Conservation (phyloP, 345 rosid genomes). For the Aquilaria yunnanensis region DNA sequence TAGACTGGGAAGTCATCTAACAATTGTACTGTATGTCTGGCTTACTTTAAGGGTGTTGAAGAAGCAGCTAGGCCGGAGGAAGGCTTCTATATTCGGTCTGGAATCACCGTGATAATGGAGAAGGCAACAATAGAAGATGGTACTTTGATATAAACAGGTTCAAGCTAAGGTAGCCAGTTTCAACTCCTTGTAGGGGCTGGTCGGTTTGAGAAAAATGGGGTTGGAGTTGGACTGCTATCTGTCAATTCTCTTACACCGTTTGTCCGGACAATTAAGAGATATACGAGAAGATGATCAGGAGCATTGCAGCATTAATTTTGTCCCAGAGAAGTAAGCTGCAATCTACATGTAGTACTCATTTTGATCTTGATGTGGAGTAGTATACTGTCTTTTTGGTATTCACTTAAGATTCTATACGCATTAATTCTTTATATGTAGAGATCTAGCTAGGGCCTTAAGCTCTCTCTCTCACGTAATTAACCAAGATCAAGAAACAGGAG, state of each 20-base stretch:
- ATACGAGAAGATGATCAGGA: too few relatives aligned
- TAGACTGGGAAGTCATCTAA: too few relatives aligned
- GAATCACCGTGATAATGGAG: slow-evolving; percentile 57
- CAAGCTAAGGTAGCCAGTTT: neutral
- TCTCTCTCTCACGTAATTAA: too few relatives aligned
- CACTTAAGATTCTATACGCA: too few relatives aligned
- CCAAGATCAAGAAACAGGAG: too few relatives aligned
- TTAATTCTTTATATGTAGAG: too few relatives aligned
- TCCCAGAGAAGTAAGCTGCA: slow-evolving; percentile 12
- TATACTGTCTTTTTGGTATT: too few relatives aligned
- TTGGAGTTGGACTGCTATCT: too few relatives aligned
- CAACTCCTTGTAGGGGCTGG: neutral
- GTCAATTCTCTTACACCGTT: neutral
- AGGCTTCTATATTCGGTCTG: slow-evolving; percentile 71
- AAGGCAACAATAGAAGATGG: slow-evolving; percentile 81
- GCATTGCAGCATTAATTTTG: slow-evolving; percentile 15
- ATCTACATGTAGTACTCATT: too few relatives aligned
- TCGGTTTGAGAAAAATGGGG: neutral
- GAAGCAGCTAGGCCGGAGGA: slow-evolving; percentile 71
- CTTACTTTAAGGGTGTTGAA: slow-evolving; percentile 48
- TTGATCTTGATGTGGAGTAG: too few relatives aligned
- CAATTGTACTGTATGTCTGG: neutral
- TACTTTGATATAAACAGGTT: slow-evolving; percentile 39
- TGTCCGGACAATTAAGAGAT: neutral
- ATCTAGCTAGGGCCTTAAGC: too few relatives aligned